Evolutionary conservation across 306 rosid species (phyloP).

Genomic region (Cucurbita maxima): DNA sequence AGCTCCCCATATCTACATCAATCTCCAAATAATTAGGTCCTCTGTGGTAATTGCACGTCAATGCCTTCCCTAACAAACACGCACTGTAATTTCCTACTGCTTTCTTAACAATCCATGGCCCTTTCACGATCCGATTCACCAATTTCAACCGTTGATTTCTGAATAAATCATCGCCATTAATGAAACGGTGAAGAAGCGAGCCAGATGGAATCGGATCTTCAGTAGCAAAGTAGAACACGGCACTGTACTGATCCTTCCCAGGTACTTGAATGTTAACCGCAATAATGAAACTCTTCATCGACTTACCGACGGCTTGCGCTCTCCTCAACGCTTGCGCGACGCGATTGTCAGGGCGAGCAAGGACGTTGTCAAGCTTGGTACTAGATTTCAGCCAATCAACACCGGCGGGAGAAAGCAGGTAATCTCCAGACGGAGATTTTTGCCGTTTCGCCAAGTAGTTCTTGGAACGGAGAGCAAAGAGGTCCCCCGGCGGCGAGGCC

Average conservation of each 20-base stretch:
- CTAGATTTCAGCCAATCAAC: slow-evolving; percentile 80
- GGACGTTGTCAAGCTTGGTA: slow-evolving; percentile 62
- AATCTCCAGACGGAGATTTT: slow-evolving; percentile 59
- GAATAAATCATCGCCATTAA: slow-evolving; percentile 61
- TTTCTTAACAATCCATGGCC: slow-evolving; percentile 87
- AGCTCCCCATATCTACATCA: slow-evolving; percentile 87
- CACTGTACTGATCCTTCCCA: slow-evolving; percentile 78
- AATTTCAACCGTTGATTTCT: slow-evolving; percentile 77
- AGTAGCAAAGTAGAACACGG: slow-evolving; percentile 67
- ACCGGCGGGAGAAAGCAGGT: slow-evolving; percentile 56
- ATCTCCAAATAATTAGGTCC: slow-evolving; percentile 64
- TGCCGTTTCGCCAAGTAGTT: slow-evolving; percentile 37
- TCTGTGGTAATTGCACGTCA: slow-evolving; percentile 71
- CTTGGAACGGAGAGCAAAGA: slow-evolving; percentile 54
- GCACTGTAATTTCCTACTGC: slow-evolving; percentile 80
- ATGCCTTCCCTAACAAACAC: slow-evolving; percentile 68
- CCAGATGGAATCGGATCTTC: slow-evolving; percentile 58
- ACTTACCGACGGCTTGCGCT: slow-evolving; percentile 42
- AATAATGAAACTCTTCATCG: slow-evolving; percentile 54
- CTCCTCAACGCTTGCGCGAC: slow-evolving; percentile 31
- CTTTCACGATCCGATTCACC: slow-evolving; percentile 88
- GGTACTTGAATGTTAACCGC: slow-evolving; percentile 84
- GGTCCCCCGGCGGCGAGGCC: slow-evolving; percentile 83
- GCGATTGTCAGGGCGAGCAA: slow-evolving; percentile 67
- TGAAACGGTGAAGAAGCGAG: slow-evolving; percentile 53